Evolutionary conservation across 129 eudicot species (phyloP).

Genomic region (Pseudognaphalium luteoalbum): DNA sequence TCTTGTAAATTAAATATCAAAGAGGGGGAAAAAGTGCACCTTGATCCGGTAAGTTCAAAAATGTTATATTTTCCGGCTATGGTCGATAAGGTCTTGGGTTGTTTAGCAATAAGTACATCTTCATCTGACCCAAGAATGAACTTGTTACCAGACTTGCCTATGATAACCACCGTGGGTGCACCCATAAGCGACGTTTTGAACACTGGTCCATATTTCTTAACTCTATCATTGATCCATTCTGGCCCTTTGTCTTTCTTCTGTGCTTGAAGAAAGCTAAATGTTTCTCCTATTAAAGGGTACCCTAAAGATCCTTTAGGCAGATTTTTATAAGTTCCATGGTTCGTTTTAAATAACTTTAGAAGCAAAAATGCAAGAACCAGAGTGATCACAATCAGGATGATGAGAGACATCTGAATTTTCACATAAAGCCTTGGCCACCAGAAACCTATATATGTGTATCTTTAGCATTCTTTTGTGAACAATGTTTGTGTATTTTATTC

Average conservation of each 20-base stretch:
- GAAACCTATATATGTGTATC: neutral
- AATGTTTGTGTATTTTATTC: too few relatives aligned
- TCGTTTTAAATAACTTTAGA: slow-evolving; percentile 21
- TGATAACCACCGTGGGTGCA: slow-evolving; percentile 37
- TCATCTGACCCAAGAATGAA: slow-evolving; percentile 37
- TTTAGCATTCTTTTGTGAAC: neutral
- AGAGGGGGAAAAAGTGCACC: slow-evolving; percentile 1
- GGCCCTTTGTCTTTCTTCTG: slow-evolving; percentile 37
- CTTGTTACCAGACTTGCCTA: slow-evolving; percentile 40
- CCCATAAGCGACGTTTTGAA: slow-evolving; percentile 44
- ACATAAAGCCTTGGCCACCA: slow-evolving; percentile 3
- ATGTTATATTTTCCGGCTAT: slow-evolving; percentile 34
- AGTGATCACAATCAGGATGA: slow-evolving; percentile 17
- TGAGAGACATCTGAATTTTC: slow-evolving; percentile 22
- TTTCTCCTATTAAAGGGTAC: slow-evolving; percentile 38
- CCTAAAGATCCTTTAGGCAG: slow-evolving; percentile 36
- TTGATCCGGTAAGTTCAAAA: slow-evolving; percentile 37
- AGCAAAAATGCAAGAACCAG: slow-evolving; percentile 12
- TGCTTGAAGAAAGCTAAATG: slow-evolving; percentile 44
- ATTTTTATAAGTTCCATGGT: slow-evolving; percentile 1
- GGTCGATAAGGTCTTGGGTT: slow-evolving; percentile 32
- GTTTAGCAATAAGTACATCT: slow-evolving; percentile 32
- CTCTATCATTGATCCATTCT: slow-evolving; percentile 36
- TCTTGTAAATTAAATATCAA: too few relatives aligned
- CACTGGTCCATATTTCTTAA: slow-evolving; percentile 28